phyloP scores from a whole-genome alignment of 163 green algal species.

The Chloromonas sp. region DNA sequence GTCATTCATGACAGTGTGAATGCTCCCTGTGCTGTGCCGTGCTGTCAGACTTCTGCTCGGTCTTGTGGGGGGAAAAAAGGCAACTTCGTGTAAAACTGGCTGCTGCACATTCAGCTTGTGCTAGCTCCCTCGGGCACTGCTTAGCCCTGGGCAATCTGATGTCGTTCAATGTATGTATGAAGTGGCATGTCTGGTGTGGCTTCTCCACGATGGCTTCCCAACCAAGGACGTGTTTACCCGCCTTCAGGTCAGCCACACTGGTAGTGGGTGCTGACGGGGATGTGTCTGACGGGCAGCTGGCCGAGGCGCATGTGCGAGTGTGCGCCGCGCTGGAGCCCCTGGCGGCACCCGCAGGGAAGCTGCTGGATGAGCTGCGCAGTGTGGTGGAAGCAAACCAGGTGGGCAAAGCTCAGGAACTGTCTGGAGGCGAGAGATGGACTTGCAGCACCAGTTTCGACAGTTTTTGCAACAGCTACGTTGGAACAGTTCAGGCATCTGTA shows the following conservation, averaged over 20 bases:
- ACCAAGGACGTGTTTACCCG: no score
- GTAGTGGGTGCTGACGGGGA: background rate
- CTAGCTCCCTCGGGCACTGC: no score
- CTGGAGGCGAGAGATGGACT: background rate
- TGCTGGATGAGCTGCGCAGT: conserved; percentile 48
- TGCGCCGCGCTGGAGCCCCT: conserved; percentile 13
- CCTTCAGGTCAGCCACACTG: background rate
- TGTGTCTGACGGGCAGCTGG: background rate
- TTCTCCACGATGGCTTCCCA: no score
- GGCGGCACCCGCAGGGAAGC: conserved; percentile 10
- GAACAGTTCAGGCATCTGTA: no score
- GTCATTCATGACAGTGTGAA: no score
- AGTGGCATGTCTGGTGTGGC: no score
- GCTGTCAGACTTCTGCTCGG: no score
- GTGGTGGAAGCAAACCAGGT: conserved; percentile 75
- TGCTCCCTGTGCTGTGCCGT: no score
- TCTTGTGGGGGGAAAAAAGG: background rate
- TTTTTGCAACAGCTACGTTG: no score
- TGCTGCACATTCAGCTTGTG: no score
- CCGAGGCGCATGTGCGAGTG: background rate
- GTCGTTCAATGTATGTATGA: background rate
- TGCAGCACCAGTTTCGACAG: background rate
- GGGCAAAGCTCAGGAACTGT: background rate
- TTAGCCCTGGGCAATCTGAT: background rate
- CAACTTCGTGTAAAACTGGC: no score